A percentile compares a stretch with the other conserved stretches of the same genome.
phyloP scores from a whole-genome alignment of 305 asterid species.

The Solanum hybrid region DNA sequence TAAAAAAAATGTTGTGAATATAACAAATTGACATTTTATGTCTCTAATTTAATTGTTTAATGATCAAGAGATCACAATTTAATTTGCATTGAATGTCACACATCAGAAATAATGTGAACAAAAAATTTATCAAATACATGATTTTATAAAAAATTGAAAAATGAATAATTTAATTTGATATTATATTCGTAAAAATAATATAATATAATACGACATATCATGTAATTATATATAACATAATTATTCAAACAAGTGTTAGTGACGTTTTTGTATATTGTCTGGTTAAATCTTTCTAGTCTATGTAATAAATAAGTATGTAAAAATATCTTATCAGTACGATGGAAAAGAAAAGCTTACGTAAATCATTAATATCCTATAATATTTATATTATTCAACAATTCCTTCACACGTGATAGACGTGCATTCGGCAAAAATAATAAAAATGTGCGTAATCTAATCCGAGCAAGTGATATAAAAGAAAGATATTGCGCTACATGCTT shows the following conservation, averaged over 20 bases:
- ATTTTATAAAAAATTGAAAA: background rate
- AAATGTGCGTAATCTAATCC: background rate
- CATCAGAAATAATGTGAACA: background rate
- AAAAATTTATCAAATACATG: background rate
- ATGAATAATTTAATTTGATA: background rate
- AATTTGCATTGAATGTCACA: background rate
- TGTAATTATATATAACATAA: background rate
- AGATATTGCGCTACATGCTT: background rate
- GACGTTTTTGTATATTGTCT: background rate
- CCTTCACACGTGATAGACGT: background rate
- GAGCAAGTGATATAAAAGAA: background rate
- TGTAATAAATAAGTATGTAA: background rate
- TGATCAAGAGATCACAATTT: background rate
- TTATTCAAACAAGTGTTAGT: background rate
- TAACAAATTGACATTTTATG: background rate
- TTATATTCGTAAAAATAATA: background rate
- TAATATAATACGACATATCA: background rate
- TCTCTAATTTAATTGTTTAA: background rate
- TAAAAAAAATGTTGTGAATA: background rate
- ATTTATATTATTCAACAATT: background rate
- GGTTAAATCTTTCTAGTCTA: background rate
- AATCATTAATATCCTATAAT: background rate
- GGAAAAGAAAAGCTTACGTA: background rate
- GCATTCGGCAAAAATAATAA: background rate
- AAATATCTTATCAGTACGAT: background rate